These are phyloP conservation scores for Phytopythium cucurbitacearum DNA, from an alignment of 352 stramenopile species.

Conservation along the genomic window DNA sequence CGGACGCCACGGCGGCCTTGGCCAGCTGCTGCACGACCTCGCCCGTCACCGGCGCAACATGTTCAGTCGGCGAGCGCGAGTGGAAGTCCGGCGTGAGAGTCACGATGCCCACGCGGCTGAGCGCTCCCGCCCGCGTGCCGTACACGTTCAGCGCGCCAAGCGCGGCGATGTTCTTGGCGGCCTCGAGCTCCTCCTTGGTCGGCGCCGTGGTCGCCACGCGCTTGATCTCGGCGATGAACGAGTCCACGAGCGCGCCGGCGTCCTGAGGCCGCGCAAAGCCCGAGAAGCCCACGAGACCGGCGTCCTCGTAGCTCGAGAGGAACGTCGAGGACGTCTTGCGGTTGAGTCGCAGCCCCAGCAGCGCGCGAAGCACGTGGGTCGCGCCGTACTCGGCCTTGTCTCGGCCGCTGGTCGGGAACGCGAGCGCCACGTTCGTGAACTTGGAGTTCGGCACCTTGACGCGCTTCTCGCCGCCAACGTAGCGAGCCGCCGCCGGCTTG, in stretches of 20 bases:
- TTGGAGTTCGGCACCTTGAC: conserved; percentile 50
- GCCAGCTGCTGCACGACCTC: conserved; percentile 68
- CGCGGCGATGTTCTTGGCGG: conserved; percentile 57
- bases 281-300: conserved; percentile 52
- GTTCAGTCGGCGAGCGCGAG: conserved; percentile 31
- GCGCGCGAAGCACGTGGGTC: conserved; percentile 61
- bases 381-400: conserved; percentile 36
- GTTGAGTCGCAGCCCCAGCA: conserved; percentile 57
- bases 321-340: conserved; percentile 62
- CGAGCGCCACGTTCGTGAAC: conserved; percentile 73
- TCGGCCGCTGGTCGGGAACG: conserved; percentile 51
- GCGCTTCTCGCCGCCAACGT: conserved; percentile 76
- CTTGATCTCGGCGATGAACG: conserved; percentile 70
- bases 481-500: conserved; percentile 32
- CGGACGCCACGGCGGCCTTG: conserved; percentile 63
- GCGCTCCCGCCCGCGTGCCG: conserved; percentile 32
- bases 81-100: conserved; percentile 21
- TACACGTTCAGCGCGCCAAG: conserved; percentile 33
- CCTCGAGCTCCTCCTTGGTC: conserved; percentile 64
- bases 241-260: conserved; percentile 56
- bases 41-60: conserved; percentile 43
- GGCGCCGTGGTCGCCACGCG: conserved; percentile 48
- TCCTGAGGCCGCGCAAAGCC: conserved; percentile 48
- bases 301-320: conserved; percentile 58
- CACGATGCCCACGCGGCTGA: conserved; percentile 36